A percentile compares a stretch with the other conserved stretches of the same genome.
These are phyloP conservation scores for Globisporangium parvum DNA, from an alignment of 352 stramenopile species.

Conservation along the genomic window DNA sequence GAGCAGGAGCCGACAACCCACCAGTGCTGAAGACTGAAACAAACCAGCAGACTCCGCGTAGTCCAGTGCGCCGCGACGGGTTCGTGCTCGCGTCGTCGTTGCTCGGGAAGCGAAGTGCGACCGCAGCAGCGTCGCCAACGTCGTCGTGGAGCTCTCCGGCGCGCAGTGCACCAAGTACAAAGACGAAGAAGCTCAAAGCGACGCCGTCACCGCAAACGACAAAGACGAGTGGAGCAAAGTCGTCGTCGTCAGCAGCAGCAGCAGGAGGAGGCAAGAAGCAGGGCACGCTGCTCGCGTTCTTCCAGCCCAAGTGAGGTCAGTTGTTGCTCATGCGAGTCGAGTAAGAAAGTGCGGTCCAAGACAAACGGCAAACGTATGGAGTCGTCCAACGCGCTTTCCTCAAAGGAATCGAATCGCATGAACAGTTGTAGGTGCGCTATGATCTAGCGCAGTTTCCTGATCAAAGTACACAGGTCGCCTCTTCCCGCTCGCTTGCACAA, in stretches of 20 bases:
- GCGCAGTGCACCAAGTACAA: conserved; percentile 8
- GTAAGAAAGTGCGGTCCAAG: background rate
- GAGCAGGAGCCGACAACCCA: background rate
- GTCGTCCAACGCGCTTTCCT: background rate
- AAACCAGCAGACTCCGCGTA: background rate
- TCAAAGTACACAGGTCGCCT: background rate
- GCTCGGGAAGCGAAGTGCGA: conserved; percentile 26
- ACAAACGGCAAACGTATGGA: background rate
- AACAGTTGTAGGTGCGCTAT: background rate
- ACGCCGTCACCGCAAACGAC: background rate
- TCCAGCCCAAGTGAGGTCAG: conserved; percentile 27
- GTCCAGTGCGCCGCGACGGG: background rate
- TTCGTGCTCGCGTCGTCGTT: conserved; percentile 45
- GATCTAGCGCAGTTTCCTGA: background rate
- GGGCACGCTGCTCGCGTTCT: conserved; percentile 29
- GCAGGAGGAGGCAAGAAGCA: conserved; percentile 9
- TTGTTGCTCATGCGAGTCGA: too few species aligned
- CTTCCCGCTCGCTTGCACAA: background rate
- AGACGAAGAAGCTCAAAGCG: background rate
- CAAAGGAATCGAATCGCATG: background rate
- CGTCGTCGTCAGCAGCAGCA: too few species aligned
- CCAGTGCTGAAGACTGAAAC: conserved; percentile 1
- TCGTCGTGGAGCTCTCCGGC: background rate
- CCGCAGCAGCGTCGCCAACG: background rate
- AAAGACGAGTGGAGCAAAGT: background rate